Base-by-base conservation (phyloP, 148 eudicot species). In the Chenopodium berlandieri region DNA sequence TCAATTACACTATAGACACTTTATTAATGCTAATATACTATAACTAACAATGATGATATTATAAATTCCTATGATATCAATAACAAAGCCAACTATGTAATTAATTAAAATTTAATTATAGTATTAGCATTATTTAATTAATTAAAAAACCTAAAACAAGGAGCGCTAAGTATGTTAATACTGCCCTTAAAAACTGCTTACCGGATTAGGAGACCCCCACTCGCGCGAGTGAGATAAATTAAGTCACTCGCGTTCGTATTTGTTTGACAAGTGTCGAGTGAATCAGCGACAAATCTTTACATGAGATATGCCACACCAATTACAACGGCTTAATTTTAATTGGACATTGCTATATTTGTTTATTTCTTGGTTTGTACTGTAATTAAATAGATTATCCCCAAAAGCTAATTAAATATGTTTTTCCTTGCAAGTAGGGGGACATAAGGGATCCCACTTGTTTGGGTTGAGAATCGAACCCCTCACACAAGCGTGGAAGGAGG, bases 201-300 rank as follows among this genome's bases (percentile, higher is more conserved):
- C 52, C 81, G 20, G 75, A 69, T 70, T 9, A 20, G 64, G 71
- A 71, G 22, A 17, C 0, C 11, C 50, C n/a, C 81, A 80, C 81
- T 63, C 76, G 81, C 81, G 75, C 12, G 63, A 14, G 30, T 25
- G 22, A 11, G 10, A 1, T 7, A 22, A 47, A 27, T 1, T 12
- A 1, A 13, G 30, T 56, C 58, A 19, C 52, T 27, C 47, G 1
- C 14, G 34, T 44, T 46, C 78, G 7, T 9, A n/a, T 68, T 34
- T 13, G 63, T 64, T 77, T 22, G 86, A 80, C 86, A 84, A 62
- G 37, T 84, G 83, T 84, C 81, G 10, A 37, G 50, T 73, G 75
- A 78, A 84, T 84, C 83, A 80, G 80, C 78, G 65, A 64, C 83
- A 84, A 34, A 84, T 80, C 83, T 76, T 63, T 20, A 25, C 25